Evolutionary conservation across 805 yeast species (phyloP), one percentile per base, ranked within the genome.

Genomic region (Wickerhamomyces sydowiorum): DNA sequence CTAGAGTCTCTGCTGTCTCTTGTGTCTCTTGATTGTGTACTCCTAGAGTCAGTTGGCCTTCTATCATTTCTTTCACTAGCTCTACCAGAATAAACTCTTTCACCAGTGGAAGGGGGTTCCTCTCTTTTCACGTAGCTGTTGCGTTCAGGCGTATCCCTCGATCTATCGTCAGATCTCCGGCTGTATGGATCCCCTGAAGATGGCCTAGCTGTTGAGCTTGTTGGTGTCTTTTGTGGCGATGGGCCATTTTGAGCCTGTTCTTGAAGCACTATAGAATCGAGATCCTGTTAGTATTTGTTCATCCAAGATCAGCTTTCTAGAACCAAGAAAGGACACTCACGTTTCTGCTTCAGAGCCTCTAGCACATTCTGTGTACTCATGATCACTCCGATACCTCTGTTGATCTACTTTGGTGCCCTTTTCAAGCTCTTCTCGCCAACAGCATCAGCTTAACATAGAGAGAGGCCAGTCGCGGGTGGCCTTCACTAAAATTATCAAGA

Each of bases 301-400:
- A n/a, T n/a, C n/a, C n/a, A 12, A 19, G 18, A 28, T 12, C 13
- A 19, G 14, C n/a, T 7, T 15, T 19, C 17, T 3, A 17, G 5
- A 5, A 15, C 17, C 14, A n/a, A 1, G 15, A 10, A 12, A 9
- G 8, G 4, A 3, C 1, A 50, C 59, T 34, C 29, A 54, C 59
- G 32, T 36, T 55, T 53, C 52, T 46, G 48, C 44, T 52, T 55
- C 27, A 55, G 27, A 0, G 59, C 58, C 7, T 52, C 51, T 4
- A 54, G 35, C 4, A 53, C 52, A 31, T 44, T 52, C 8, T 49
- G 45, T 10, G 52, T 42, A 25, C 57, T 51, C 59, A 54, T 54
- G 5, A 20, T 9, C 14, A 7, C n/a, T 4, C 23, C 8, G 4
- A 18, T 19, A 4, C 23, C 4, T 3, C 7, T 14, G 7, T 29